Evolutionary conservation across 2,329 filamentous ascomycete genomes (phyloP), one percentile per base, ranked within the genome.

Genomic region (Periconia sp.): DNA sequence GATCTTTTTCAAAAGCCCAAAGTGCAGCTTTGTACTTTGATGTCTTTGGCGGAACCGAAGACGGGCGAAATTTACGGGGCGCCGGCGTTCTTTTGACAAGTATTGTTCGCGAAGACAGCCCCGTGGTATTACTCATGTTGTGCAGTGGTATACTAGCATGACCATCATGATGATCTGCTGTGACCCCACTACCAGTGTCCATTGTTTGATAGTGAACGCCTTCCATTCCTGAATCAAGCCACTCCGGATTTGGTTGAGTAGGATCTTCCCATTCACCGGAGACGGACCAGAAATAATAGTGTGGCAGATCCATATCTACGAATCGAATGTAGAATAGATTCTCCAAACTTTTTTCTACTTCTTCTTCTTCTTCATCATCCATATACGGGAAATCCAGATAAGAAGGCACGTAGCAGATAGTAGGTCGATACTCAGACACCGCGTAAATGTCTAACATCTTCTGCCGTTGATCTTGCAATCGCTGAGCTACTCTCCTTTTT

Each of bases 211-310:
- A 8, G 8, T 43, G 20, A 11, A 27, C 23, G 40, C 41, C 23
- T 15, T 42, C 40, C 18, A 33, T 18, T 23, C 41, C 33, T 14
- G 47, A 42, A 9, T 44, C 37, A n/a, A 18, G 13, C 56, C 58
- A 67, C 1, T 46, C 47, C 18, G 61, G 57, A 37, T 70, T 66
- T 11, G 53, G 54, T 1, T 11, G 47, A 11, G 55, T 63, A 7
- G 68, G 64, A 53, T 69, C 58, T 10, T 23, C 42, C 66, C 65
- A 67, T 17, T 61, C 64, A 3, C 55, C 57, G 5, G 48, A n/a
- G 0, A 45, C 41, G 0, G 56, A 52, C 69, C 68, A 72, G 49
- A 72, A 73, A 33, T 63, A 70, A 52, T 69, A 73, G 45, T 69
- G 66, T 18, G 71, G 71, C 1, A 73, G 48, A 44, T 67, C 61